phyloP scores from a whole-genome alignment of 306 rosid genomes.

The Oemleria cerasiformis region DNA sequence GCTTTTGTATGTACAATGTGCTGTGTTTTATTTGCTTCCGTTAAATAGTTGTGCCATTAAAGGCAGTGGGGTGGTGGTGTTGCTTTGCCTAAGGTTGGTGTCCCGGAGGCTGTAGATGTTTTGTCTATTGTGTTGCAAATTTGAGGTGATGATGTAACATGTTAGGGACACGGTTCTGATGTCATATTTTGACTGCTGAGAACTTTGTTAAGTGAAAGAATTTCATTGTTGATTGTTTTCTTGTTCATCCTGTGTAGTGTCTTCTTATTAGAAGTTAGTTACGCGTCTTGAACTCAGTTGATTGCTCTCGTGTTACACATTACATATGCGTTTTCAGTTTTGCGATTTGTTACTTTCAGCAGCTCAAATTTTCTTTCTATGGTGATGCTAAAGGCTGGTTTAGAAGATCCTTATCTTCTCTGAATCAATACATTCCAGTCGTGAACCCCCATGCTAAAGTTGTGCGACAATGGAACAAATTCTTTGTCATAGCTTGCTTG shows the following conservation, averaged over 20 bases:
- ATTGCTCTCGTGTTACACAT: background rate
- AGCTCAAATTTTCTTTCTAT: conserved; percentile 47
- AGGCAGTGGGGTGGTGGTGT: too few relatives aligned
- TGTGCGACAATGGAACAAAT: conserved; percentile 50
- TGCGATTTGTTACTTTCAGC: conserved; percentile 19
- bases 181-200: background rate
- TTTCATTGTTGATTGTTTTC: background rate
- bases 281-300: too few relatives aligned
- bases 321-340: conserved; percentile 4
- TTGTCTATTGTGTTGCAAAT: too few relatives aligned
- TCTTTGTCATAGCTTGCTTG: conserved; percentile 46
- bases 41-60: too few relatives aligned
- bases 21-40: too few relatives aligned
- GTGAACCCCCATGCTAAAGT: conserved; percentile 52
- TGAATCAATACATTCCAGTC: conserved; percentile 38
- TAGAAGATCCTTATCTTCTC: conserved; percentile 29
- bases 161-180: background rate
- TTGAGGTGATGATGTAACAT: background rate
- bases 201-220: background rate
- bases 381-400: conserved; percentile 53
- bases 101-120: too few relatives aligned
- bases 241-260: too few relatives aligned
- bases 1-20: too few relatives aligned
- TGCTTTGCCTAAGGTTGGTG: too few relatives aligned
- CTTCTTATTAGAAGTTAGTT: too few relatives aligned